Conservation (phyloP, 192 early-diverging fungal species). For the Backusella morwellensis region DNA sequence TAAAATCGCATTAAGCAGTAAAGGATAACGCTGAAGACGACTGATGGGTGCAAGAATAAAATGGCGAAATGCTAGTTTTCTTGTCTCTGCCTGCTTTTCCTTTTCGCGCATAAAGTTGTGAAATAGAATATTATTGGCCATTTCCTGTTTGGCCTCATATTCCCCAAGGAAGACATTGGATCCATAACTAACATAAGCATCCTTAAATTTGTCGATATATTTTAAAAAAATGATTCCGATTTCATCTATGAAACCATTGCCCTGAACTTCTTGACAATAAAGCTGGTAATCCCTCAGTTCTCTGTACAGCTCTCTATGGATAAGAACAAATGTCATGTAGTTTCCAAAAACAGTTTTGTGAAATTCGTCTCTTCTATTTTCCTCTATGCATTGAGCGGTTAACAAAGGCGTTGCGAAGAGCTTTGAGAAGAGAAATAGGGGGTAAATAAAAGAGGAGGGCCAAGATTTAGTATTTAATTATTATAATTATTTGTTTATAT, state of each 20-base stretch:
- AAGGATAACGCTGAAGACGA: constrained; percentile 79
- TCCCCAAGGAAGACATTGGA: constrained; percentile 75
- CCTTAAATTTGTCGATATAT: constrained; percentile 59
- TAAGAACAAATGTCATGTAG: constrained; percentile 53
- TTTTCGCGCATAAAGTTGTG: constrained; percentile 71
- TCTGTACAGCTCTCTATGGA: constrained; percentile 55
- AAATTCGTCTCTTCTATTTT: constrained; percentile 42
- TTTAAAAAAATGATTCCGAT: constrained; percentile 82
- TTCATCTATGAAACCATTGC: constrained; percentile 58
- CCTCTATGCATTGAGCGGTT: constrained; percentile 29
- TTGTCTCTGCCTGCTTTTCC: constrained; percentile 43
- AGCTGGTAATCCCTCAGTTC: constrained; percentile 57
- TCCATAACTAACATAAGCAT: constrained; percentile 81
- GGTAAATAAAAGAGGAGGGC: neutral
- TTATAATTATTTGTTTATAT: constrained; percentile 4
- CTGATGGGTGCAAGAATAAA: constrained; percentile 75
- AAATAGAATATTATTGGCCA: constrained; percentile 58
- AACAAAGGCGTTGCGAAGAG: constrained; percentile 28
- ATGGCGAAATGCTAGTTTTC: constrained; percentile 32
- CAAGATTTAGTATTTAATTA: neutral
- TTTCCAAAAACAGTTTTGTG: constrained; percentile 73
- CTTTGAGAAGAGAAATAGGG: neutral
- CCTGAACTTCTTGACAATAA: constrained; percentile 24
- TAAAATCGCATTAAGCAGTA: constrained; percentile 77
- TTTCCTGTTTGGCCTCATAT: constrained; percentile 68